Percentiles rank a stretch among this genome's conserved stretches.
Evolutionary conservation across 768 basidiomycete species (phyloP).

Genomic region (Boletus bicolor): DNA sequence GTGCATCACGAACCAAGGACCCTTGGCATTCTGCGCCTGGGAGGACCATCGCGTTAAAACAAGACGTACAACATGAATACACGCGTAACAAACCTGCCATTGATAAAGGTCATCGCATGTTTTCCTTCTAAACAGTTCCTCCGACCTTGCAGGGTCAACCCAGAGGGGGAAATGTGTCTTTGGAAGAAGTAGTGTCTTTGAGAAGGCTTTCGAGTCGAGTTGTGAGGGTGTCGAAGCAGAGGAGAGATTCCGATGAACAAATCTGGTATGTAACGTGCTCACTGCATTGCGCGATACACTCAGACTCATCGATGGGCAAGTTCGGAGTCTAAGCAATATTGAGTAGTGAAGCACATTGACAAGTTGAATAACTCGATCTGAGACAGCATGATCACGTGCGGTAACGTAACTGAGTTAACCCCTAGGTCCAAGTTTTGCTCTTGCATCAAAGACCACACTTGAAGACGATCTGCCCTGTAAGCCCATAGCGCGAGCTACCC

Average conservation of each 20-base stretch:
- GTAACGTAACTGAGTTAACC: background rate
- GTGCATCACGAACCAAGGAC: slow-evolving; percentile 80
- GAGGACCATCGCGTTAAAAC: background rate
- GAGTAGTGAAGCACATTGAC: too few relatives aligned
- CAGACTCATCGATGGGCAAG: slow-evolving; percentile 16
- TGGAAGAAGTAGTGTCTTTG: slow-evolving; percentile 73
- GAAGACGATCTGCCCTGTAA: background rate
- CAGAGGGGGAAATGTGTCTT: slow-evolving; percentile 78
- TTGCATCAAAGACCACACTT: too few relatives aligned
- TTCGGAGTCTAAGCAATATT: background rate
- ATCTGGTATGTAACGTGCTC: slow-evolving; percentile 8
- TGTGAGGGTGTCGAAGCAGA: slow-evolving; percentile 4
- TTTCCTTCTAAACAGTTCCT: slow-evolving; percentile 52
- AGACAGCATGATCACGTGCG: background rate
- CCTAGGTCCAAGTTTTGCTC: background rate
- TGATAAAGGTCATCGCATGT: slow-evolving; percentile 74
- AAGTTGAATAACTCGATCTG: background rate
- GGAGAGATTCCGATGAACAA: slow-evolving; percentile 14
- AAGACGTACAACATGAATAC: background rate
- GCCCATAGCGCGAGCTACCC: too few relatives aligned
- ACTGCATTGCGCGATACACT: slow-evolving; percentile 16
- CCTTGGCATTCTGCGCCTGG: slow-evolving; percentile 63
- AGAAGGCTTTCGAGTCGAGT: slow-evolving; percentile 40
- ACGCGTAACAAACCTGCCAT: slow-evolving; percentile 60
- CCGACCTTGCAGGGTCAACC: slow-evolving; percentile 60